Evolutionary conservation across 306 rosid genomes (phyloP).

Genomic region (Cucurbita ficifolia): DNA sequence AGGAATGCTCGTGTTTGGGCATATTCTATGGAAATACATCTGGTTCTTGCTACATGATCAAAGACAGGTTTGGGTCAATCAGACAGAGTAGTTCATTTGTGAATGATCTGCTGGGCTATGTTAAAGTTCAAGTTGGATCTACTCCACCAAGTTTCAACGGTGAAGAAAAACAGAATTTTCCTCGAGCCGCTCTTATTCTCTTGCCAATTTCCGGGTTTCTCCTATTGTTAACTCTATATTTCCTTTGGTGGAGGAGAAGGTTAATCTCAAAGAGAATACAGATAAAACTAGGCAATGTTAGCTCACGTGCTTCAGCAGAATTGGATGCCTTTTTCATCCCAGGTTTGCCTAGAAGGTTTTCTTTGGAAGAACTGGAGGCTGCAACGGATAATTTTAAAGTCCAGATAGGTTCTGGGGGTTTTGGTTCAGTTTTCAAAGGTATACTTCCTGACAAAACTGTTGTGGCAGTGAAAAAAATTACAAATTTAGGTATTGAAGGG

Average conservation of each 20-base stretch:
- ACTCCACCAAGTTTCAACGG: neutral
- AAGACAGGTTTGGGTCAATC: conserved; percentile 52
- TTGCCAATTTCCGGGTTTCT: conserved; percentile 39
- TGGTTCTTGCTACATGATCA: conserved; percentile 56
- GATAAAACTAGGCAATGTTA: conserved; percentile 25
- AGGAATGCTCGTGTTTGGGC: conserved; percentile 69
- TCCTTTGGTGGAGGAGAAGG: conserved; percentile 41
- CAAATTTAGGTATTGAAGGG: conserved; percentile 62
- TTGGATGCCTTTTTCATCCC: conserved; percentile 59
- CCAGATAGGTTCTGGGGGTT: conserved; percentile 79
- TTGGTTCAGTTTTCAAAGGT: conserved; percentile 79
- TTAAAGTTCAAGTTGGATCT: conserved; percentile 28
- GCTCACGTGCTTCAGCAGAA: conserved; percentile 41
- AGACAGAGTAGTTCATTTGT: conserved; percentile 13
- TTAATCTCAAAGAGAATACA: conserved; percentile 18
- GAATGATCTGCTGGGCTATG: conserved; percentile 31
- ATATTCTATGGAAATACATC: conserved; percentile 39
- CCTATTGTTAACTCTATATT: conserved; percentile 30
- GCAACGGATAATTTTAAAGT: conserved; percentile 67
- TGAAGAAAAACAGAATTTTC: conserved; percentile 20
- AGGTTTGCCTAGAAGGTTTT: conserved; percentile 81
- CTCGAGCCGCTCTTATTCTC: conserved; percentile 42
- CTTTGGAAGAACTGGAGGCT: conserved; percentile 47
- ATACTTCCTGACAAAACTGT: conserved; percentile 43
- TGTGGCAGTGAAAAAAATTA: conserved; percentile 83